These are phyloP conservation scores for Pseudocercospora pini-densiflorae DNA, from an alignment of 2,329 filamentous ascomycete genomes.

Conservation along the genomic window DNA sequence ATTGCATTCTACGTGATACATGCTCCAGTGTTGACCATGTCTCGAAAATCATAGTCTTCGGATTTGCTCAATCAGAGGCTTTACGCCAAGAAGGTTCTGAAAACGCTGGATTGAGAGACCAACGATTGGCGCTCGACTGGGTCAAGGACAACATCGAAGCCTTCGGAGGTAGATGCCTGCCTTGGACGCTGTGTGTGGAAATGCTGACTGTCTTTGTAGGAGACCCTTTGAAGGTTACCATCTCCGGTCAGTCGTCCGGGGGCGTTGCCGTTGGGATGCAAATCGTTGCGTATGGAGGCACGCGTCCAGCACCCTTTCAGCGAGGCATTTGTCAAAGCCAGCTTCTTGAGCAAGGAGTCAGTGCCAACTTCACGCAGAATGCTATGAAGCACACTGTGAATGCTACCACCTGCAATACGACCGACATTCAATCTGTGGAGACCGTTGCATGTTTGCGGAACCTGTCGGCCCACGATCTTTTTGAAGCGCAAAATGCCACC, in stretches of 20 bases:
- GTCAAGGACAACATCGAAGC: conserved; percentile 29
- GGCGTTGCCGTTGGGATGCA: conserved; percentile 17
- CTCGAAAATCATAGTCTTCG: neutral
- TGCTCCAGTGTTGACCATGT: too few species aligned
- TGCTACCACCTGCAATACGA: neutral
- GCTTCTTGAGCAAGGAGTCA: neutral
- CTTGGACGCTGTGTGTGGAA: too few species aligned
- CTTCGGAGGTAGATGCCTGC: conserved; percentile 31
- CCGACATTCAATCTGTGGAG: neutral
- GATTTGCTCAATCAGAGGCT: neutral
- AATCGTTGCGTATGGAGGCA: neutral
- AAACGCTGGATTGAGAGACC: conserved; percentile 38
- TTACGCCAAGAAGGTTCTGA: conserved; percentile 31
- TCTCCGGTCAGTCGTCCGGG: conserved; percentile 33
- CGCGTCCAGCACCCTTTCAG: neutral
- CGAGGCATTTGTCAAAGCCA: neutral
- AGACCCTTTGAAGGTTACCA: conserved; percentile 37
- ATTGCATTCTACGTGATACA: too few species aligned
- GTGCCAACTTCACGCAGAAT: neutral
- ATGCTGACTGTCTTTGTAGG: too few species aligned
- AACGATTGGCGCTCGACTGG: conserved; percentile 42
- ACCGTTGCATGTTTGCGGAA: neutral
- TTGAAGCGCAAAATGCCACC: neutral
- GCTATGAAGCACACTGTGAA: neutral
- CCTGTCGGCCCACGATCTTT: neutral